A percentile compares a stretch with the other conserved stretches of the same genome.
phyloP scores from a whole-genome alignment of 768 basidiomycete genomes.

The Candolleomyces aberdarensis region DNA sequence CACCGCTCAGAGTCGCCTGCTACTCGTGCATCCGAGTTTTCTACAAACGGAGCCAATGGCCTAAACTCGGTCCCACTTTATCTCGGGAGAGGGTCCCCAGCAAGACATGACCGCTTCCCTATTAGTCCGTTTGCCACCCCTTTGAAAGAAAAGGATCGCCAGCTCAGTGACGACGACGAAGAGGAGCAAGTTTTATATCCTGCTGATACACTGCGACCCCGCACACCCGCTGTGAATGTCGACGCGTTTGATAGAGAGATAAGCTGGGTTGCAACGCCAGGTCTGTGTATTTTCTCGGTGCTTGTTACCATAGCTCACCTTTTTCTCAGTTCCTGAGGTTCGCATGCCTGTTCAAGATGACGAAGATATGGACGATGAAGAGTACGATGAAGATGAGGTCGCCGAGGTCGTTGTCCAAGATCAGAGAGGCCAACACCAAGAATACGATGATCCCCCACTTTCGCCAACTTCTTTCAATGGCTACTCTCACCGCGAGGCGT shows the following conservation, averaged over 20 bases:
- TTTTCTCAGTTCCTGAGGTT: slow-evolving; percentile 49
- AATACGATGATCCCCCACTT: slow-evolving; percentile 46
- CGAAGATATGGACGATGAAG: slow-evolving; percentile 53
- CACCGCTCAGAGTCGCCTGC: slow-evolving; percentile 56
- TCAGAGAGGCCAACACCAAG: slow-evolving; percentile 36
- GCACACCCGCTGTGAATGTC: slow-evolving; percentile 40
- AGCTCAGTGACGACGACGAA: slow-evolving; percentile 53
- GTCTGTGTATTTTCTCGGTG: slow-evolving; percentile 35
- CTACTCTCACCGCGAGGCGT: slow-evolving; percentile 42
- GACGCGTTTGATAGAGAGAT: slow-evolving; percentile 55
- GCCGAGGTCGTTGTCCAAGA: slow-evolving; percentile 34
- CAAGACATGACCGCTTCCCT: slow-evolving; percentile 58
- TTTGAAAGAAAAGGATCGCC: slow-evolving; percentile 53
- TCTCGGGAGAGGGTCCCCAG: slow-evolving; percentile 42
- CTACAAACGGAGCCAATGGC: slow-evolving; percentile 24
- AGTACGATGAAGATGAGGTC: slow-evolving; percentile 42
- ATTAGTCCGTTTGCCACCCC: slow-evolving; percentile 74
- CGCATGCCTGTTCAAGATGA: slow-evolving; percentile 62
- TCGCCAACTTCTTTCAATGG: slow-evolving; percentile 51
- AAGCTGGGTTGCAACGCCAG: slow-evolving; percentile 76
- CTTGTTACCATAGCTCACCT: slow-evolving; percentile 8
- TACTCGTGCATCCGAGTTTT: slow-evolving; percentile 41
- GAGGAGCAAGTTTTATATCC: slow-evolving; percentile 69
- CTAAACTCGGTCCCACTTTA: slow-evolving; percentile 47
- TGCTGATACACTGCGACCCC: slow-evolving; percentile 49